Evolutionary conservation across 2,329 filamentous ascomycete species (phyloP).

Genomic region (Hymenoscyphus albidus): DNA sequence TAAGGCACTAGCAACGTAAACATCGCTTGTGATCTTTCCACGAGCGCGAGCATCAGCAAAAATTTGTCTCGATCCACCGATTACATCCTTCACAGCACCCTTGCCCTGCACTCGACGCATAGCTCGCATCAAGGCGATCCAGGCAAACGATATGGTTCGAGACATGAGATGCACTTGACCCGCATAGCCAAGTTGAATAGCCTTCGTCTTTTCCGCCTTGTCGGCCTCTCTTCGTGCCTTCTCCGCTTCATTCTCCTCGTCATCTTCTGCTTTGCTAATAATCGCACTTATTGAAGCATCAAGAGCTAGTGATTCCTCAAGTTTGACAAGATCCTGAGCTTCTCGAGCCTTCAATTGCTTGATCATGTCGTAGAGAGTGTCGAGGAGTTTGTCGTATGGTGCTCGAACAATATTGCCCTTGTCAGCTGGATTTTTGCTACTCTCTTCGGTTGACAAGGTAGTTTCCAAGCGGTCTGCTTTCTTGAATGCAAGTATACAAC

Average conservation of each 20-base stretch:
- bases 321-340: conserved; percentile 51
- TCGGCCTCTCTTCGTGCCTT: conserved; percentile 40
- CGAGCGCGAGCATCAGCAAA: conserved; percentile 85
- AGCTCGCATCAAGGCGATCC: conserved; percentile 90
- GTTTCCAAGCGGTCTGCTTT: conserved; percentile 84
- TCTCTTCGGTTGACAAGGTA: conserved; percentile 72
- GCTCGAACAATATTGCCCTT: conserved; percentile 65
- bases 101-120: conserved; percentile 94
- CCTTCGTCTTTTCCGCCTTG: conserved; percentile 58
- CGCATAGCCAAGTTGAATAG: conserved; percentile 63
- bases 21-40: conserved; percentile 86
- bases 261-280: conserved; percentile 47
- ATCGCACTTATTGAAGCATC: conserved; percentile 38
- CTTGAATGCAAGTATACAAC: conserved; percentile 83
- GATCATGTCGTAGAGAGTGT: conserved; percentile 83
- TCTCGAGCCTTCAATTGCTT: conserved; percentile 66
- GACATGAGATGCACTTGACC: conserved; percentile 73
- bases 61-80: conserved; percentile 71
- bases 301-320: conserved; percentile 47
- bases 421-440: conserved; percentile 58
- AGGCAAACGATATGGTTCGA: conserved; percentile 83
- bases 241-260: conserved; percentile 39
- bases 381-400: conserved; percentile 77
- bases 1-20: conserved; percentile 88
- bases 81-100: conserved; percentile 45